Evolutionary conservation across 2,329 filamentous ascomycete species (phyloP).

Genomic region (Falciphora oryzae): DNA sequence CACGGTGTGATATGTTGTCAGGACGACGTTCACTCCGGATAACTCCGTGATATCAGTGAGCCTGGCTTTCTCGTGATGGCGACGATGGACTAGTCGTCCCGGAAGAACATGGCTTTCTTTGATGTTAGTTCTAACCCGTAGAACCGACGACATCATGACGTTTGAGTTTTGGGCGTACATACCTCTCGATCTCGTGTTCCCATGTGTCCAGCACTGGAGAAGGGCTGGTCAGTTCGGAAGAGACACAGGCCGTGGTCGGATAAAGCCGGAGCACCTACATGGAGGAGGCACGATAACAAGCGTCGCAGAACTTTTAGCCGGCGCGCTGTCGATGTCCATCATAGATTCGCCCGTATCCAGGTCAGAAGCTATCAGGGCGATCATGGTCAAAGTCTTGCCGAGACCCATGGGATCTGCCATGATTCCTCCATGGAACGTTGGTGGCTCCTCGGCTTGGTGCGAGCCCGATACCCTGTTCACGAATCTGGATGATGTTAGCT

Average conservation of each 20-base stretch:
- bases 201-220: slow-evolving; percentile 30
- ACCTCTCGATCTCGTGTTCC: slow-evolving; percentile 29
- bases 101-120: slow-evolving; percentile 23
- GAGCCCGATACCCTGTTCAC: slow-evolving; percentile 27
- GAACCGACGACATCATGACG: no score
- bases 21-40: slow-evolving; percentile 20
- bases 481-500: slow-evolving; percentile 22
- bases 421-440: slow-evolving; percentile 34
- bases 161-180: slow-evolving; percentile 9
- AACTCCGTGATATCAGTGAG: slow-evolving; percentile 16
- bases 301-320: background rate
- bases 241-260: no score
- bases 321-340: background rate
- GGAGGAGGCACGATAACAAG: background rate
- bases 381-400: slow-evolving; percentile 39
- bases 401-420: slow-evolving; percentile 42
- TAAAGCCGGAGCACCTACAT: background rate
- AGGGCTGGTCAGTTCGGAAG: background rate
- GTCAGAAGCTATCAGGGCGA: slow-evolving; percentile 32
- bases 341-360: background rate
- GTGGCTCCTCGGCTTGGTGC: slow-evolving; percentile 24
- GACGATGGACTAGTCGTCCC: slow-evolving; percentile 18
- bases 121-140: no score
- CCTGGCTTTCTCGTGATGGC: slow-evolving; percentile 26
- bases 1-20: slow-evolving; percentile 38